Conservation (phyloP, 129 eudicot genomes). For the carrot (Daucus carota) region DNA sequence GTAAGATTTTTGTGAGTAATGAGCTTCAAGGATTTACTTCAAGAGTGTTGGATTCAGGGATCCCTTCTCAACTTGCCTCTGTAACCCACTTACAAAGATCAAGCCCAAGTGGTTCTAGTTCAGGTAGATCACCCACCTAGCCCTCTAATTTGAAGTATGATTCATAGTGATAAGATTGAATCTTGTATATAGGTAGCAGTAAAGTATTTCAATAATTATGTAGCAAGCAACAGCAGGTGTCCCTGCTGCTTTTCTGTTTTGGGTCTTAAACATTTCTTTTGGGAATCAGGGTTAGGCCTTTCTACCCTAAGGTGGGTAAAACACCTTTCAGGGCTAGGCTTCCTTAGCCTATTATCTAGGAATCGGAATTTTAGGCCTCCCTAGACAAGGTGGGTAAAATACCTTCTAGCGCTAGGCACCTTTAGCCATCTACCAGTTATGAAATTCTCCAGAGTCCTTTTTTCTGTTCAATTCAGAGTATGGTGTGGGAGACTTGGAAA, state of each 20-base stretch:
- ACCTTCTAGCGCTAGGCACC: not conserved
- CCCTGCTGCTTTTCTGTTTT: not conserved
- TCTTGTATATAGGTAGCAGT: not conserved
- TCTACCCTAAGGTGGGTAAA: not conserved
- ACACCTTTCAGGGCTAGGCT: not conserved
- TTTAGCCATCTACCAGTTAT: not conserved
- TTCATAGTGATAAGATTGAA: not conserved
- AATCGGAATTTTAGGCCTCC: not conserved
- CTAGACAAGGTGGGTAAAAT: not conserved
- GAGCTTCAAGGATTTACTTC: not conserved
- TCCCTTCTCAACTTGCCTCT: not conserved
- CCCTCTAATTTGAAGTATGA: not conserved
- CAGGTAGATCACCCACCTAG: not conserved
- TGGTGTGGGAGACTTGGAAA: no score
- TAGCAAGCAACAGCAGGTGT: not conserved
- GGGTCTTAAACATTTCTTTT: not conserved
- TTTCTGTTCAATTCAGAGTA: no score
- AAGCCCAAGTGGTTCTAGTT: not conserved
- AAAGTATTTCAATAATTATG: not conserved
- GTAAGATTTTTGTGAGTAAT: not conserved
- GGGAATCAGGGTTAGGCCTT: not conserved
- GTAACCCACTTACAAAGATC: not conserved
- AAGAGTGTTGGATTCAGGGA: not conserved
- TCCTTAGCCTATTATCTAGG: not conserved
- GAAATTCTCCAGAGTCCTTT: no score